Evolutionary conservation across 768 basidiomycete genomes (phyloP), one percentile per base, ranked within the genome.

Genomic region (Rhizopogon sp.): DNA sequence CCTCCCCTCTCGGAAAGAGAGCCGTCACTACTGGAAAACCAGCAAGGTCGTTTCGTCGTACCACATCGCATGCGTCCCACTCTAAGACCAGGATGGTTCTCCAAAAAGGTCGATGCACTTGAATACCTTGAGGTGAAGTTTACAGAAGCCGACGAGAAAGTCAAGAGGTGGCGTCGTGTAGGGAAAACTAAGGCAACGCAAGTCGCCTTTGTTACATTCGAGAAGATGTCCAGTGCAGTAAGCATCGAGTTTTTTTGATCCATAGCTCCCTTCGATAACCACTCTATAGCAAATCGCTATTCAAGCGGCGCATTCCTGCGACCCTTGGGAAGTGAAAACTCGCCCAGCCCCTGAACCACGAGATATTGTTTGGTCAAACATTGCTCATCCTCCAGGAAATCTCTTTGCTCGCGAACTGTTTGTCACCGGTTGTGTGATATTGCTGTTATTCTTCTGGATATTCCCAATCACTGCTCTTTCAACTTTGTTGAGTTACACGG

Each of bases 291-390:
- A 99, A 88, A 86, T 90, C 42, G 95, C 93, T 1, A 77, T 89
- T 6, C 95, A 98, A 69, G 79, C 85, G 1, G 88, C 88, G 0
- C 89, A 93, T 62, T 80, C 87, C 0, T 79, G 88, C 0, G 78
- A 78, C 51, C 87, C 87, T 14, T 78, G 77, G 51, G 80, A 84
- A 67, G 79, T 81, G 50, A 77, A 77, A 33, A 95, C 91, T 10
- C 79, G 76, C 55, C 80, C 83, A 17, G 94, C 96, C 0, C 96
- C 96, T 0, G 95, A 98, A 66, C 95, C 96, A 9, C 83, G 96
- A 46, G 96, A 98, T 67, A 90, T 98, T 54, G 83, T 98, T 17
- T 99, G 97, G 97, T 77, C 85, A 31, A 94, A 93, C 61, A 88
- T 98, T 74, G 76, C 85, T 2, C 82, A 87, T 20, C 81, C 90